Conservation (phyloP, 2,329 filamentous ascomycete species). For the Aquanectria penicillioides region DNA sequence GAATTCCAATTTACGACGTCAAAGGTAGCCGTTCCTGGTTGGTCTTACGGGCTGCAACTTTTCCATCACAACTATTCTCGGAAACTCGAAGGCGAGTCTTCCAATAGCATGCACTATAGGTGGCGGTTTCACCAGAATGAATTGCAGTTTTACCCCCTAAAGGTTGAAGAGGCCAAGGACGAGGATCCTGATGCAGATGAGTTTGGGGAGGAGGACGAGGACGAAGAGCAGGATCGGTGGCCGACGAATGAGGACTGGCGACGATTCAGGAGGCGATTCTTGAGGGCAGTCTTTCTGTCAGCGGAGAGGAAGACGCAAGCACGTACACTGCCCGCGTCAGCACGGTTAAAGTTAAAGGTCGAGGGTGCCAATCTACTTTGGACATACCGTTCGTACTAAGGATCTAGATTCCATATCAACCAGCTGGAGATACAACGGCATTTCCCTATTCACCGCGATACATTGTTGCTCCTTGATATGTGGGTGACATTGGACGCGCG, state of each 20-base stretch:
- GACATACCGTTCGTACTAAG: conserved; percentile 26
- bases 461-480: not conserved
- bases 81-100: conserved; percentile 22
- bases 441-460: not conserved
- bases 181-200: conserved; percentile 13
- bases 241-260: conserved; percentile 35
- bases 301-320: conserved; percentile 12
- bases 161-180: conserved; percentile 14
- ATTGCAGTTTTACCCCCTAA: conserved; percentile 23
- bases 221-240: conserved; percentile 27
- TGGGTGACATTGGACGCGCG: too few relatives aligned
- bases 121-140: conserved; percentile 27
- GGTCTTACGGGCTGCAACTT: conserved; percentile 24
- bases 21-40: conserved; percentile 13
- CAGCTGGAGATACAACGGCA: not conserved
- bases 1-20: conserved; percentile 24
- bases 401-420: not conserved
- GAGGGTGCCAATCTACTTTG: conserved; percentile 31
- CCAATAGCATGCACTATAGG: conserved; percentile 6
- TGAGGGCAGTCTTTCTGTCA: conserved; percentile 28
- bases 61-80: conserved; percentile 24
- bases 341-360: conserved; percentile 17
- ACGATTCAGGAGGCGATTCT: conserved; percentile 31
- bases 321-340: conserved; percentile 4
- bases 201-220: conserved; percentile 20